phyloP scores from a whole-genome alignment of 805 yeast species.

The Candida andamanensis region DNA sequence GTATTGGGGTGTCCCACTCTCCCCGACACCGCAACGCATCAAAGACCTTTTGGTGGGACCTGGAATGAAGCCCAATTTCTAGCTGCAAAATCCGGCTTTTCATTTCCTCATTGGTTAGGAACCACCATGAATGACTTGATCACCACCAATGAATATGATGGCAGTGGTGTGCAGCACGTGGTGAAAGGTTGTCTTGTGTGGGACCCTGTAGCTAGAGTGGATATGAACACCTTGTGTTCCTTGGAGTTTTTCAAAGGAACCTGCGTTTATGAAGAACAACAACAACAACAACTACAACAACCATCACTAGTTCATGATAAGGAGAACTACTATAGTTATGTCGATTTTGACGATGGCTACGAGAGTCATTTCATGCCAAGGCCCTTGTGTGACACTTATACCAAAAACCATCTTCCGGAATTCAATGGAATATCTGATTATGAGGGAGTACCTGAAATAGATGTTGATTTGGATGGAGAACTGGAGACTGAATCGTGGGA shows the following conservation, averaged over 20 bases:
- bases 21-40: constrained; percentile 12
- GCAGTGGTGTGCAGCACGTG: constrained; percentile 5
- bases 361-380: constrained; percentile 12
- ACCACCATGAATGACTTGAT: constrained; percentile 16
- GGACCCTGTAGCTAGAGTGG: constrained; percentile 69
- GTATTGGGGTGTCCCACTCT: constrained; percentile 69
- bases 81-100: constrained; percentile 50
- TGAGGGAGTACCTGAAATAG: constrained; percentile 3
- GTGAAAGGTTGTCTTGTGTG: constrained; percentile 57
- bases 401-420: no score
- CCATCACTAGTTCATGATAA: no score
- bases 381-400: no score
- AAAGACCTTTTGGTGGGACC: constrained; percentile 57
- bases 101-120: constrained; percentile 54
- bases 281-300: no score
- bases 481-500: constrained; percentile 1
- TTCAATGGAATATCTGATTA: constrained; percentile 5
- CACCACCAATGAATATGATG: background rate
- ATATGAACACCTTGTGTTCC: constrained; percentile 42
- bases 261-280: constrained; percentile 9
- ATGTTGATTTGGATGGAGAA: constrained; percentile 3
- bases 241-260: constrained; percentile 54
- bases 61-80: constrained; percentile 63
- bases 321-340: no score
- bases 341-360: constrained; percentile 16